Evolutionary conservation across 352 stramenopile species (phyloP).

Genomic region (Peronospora tabacina): DNA sequence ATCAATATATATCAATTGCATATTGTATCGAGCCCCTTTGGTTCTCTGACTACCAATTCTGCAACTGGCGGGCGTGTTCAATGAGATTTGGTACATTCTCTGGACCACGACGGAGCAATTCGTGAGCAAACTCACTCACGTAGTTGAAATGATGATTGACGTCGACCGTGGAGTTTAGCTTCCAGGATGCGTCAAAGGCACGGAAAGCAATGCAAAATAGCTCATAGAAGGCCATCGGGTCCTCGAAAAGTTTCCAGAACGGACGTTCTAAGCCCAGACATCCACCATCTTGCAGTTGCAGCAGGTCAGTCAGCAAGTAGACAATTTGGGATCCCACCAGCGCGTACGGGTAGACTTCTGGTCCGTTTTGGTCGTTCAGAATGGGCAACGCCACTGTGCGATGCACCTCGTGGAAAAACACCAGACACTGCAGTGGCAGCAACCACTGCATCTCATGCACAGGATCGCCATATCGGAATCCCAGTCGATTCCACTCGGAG

Average conservation of each 20-base stretch:
- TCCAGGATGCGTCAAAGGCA: constrained; percentile 65
- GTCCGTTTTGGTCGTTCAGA: constrained; percentile 49
- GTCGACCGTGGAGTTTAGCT: constrained; percentile 36
- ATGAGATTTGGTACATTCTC: constrained; percentile 53
- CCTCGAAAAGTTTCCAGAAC: constrained; percentile 83
- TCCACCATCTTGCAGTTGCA: constrained; percentile 65
- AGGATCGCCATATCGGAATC: constrained; percentile 62
- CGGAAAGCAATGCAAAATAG: constrained; percentile 71
- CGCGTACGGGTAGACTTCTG: constrained; percentile 58
- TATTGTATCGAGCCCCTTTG: constrained; percentile 20
- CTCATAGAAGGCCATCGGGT: constrained; percentile 77
- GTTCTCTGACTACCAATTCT: constrained; percentile 47
- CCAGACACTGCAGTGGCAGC: constrained; percentile 68
- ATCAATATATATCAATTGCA: constrained; percentile 26
- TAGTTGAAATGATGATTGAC: constrained; percentile 65
- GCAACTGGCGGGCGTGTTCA: constrained; percentile 62
- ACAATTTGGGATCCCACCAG: constrained; percentile 44
- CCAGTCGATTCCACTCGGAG: constrained; percentile 47
- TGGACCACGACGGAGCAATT: constrained; percentile 60
- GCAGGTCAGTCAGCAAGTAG: constrained; percentile 54
- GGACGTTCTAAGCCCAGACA: constrained; percentile 67
- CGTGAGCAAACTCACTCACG: constrained; percentile 56
- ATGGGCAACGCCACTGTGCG: constrained; percentile 54
- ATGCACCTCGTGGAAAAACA: constrained; percentile 78
- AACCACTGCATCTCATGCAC: constrained; percentile 61